phyloP scores from a whole-genome alignment of 2,329 filamentous ascomycete genomes.

The Madurella fahalii region DNA sequence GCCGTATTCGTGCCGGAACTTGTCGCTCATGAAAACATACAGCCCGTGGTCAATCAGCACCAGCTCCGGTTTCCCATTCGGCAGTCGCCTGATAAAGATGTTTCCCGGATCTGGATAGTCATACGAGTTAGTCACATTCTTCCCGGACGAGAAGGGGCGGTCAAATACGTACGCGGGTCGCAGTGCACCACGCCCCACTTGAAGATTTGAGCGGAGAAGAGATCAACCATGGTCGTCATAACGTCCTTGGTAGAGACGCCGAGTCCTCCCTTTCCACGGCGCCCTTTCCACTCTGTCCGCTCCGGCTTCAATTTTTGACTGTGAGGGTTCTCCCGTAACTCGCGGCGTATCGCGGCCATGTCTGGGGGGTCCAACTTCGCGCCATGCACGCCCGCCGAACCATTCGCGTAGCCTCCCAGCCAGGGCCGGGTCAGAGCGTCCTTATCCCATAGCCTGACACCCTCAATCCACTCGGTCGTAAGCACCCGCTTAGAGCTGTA shows the following conservation, averaged over 20 bases:
- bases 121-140: not conserved
- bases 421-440: slow-evolving; percentile 71
- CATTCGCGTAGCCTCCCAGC: slow-evolving; percentile 70
- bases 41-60: slow-evolving; percentile 96
- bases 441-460: slow-evolving; percentile 88
- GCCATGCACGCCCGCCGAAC: slow-evolving; percentile 74
- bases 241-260: slow-evolving; percentile 79
- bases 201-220: slow-evolving; percentile 98
- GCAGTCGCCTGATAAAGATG: slow-evolving; percentile 86
- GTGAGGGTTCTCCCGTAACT: slow-evolving; percentile 49
- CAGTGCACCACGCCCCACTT: slow-evolving; percentile 94
- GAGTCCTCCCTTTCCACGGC: slow-evolving; percentile 69
- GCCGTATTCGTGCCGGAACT: slow-evolving; percentile 82
- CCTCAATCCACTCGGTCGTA: slow-evolving; percentile 97
- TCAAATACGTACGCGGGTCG: slow-evolving; percentile 59
- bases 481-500: slow-evolving; percentile 79
- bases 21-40: slow-evolving; percentile 83
- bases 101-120: slow-evolving; percentile 68
- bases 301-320: slow-evolving; percentile 71
- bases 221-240: slow-evolving; percentile 94
- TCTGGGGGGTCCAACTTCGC: slow-evolving; percentile 53
- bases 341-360: slow-evolving; percentile 41
- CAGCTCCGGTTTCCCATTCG: slow-evolving; percentile 78
- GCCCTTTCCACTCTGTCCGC: slow-evolving; percentile 73
- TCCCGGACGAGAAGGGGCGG: not conserved